These are phyloP conservation scores for Lentinula lateritia DNA, from an alignment of 768 basidiomycete species.

Conservation along the genomic window DNA sequence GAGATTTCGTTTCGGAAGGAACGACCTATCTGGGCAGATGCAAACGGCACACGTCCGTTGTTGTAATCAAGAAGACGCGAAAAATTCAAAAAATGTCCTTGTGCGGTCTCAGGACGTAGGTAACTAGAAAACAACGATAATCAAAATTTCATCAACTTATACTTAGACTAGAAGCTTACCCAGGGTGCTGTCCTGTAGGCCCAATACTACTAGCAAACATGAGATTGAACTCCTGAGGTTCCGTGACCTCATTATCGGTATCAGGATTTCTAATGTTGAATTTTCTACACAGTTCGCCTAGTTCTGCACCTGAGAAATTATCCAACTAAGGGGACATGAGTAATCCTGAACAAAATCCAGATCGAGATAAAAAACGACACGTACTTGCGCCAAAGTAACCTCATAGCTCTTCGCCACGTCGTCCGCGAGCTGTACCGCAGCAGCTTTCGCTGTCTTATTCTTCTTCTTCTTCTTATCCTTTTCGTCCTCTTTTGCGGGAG, in stretches of 20 bases:
- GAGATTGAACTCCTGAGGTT: slow-evolving; percentile 95
- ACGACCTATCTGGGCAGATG: slow-evolving; percentile 93
- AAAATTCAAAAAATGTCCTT: slow-evolving; percentile 99
- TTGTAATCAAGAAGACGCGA: slow-evolving; percentile 95
- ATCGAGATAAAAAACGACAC: slow-evolving; percentile 18
- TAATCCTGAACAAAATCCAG: slow-evolving; percentile 3
- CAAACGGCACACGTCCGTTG: slow-evolving; percentile 94
- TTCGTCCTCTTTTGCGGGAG: slow-evolving; percentile 43
- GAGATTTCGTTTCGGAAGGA: slow-evolving; percentile 98
- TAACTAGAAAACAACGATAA: slow-evolving; percentile 46
- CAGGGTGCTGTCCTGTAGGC: slow-evolving; percentile 94
- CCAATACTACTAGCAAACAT: slow-evolving; percentile 99
- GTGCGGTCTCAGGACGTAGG: slow-evolving; percentile 96
- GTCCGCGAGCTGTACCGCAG: slow-evolving; percentile 71
- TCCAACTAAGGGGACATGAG: slow-evolving; percentile 55
- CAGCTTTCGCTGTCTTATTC: slow-evolving; percentile 55
- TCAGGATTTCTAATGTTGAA: slow-evolving; percentile 84
- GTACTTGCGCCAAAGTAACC: slow-evolving; percentile 78
- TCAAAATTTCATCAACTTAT: no score
- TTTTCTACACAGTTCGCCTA: slow-evolving; percentile 81
- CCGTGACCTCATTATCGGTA: slow-evolving; percentile 87
- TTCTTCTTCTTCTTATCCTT: slow-evolving; percentile 78
- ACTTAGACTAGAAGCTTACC: slow-evolving; percentile 41
- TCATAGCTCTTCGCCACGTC: slow-evolving; percentile 75
- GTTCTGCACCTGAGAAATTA: slow-evolving; percentile 85